Evolutionary conservation across 108 stramenopile species (phyloP).

Genomic region (Pseudonitzschia delicatissima): DNA sequence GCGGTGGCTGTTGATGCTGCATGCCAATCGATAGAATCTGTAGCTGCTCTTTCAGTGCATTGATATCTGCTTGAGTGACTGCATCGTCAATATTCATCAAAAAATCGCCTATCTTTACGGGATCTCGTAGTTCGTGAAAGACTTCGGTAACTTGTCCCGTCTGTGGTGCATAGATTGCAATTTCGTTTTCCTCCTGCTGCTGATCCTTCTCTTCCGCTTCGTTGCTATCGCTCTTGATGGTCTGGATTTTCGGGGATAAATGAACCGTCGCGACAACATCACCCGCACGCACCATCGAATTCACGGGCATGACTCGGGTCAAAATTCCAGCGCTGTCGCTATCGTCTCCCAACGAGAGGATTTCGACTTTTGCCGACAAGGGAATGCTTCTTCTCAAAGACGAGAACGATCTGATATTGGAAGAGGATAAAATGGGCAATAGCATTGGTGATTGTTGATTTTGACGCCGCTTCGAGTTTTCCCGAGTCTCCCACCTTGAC

Average conservation of each 20-base stretch:
- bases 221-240: background rate
- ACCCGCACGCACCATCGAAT: constrained; percentile 9
- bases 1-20: constrained; percentile 5
- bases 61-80: constrained; percentile 7
- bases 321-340: constrained; percentile 5
- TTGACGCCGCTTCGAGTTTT: too few species aligned
- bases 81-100: constrained; percentile 15
- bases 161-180: constrained; percentile 10
- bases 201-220: constrained; percentile 6
- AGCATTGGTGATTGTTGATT: background rate
- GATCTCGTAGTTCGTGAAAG: background rate
- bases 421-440: background rate
- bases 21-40: background rate
- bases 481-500: too few species aligned
- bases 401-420: background rate
- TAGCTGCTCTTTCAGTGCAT: constrained; percentile 7
- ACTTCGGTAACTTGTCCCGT: constrained; percentile 15
- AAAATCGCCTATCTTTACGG: constrained; percentile 17
- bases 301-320: constrained; percentile 13
- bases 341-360: constrained; percentile 1
- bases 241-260: background rate
- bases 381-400: background rate
- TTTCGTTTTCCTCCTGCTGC: background rate
- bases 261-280: constrained; percentile 13
- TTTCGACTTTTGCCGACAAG: constrained; percentile 20